A percentile compares a stretch with the other conserved stretches of the same genome.
These are phyloP conservation scores for Aspergillus olivimuriae DNA, from an alignment of 495 filamentous ascomycete species.

Conservation along the genomic window DNA sequence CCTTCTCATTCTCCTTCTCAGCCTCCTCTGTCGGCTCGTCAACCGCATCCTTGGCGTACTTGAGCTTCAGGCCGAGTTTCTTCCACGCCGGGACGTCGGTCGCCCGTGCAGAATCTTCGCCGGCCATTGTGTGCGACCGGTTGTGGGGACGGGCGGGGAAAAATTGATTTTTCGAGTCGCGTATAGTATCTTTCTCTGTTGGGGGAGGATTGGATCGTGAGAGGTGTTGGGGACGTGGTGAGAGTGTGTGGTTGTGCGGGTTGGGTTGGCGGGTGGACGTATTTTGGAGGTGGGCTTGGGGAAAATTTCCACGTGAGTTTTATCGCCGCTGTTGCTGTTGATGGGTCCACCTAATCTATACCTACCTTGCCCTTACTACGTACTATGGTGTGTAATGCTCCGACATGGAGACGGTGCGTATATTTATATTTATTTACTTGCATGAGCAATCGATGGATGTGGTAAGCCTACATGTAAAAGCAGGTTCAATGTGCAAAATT, in stretches of 20 bases:
- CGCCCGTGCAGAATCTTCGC: constrained; percentile 14
- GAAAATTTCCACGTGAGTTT: constrained; percentile 22
- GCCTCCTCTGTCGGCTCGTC: constrained; percentile 17
- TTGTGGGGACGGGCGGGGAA: not conserved
- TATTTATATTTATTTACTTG: not conserved
- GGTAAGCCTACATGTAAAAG: not conserved
- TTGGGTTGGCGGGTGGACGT: not conserved
- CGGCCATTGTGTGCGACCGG: constrained; percentile 11
- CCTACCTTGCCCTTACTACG: too few species aligned
- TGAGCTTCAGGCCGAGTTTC: constrained; percentile 69
- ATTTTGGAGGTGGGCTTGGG: not conserved
- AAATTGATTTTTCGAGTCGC: not conserved
- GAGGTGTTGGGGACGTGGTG: not conserved
- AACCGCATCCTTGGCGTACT: constrained; percentile 47
- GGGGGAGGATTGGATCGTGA: not conserved
- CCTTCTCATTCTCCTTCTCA: constrained; percentile 19
- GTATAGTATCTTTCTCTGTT: too few species aligned
- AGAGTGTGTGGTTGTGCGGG: not conserved
- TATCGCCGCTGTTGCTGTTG: not conserved
- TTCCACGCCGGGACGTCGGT: constrained; percentile 68
- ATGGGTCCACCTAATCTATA: not conserved
- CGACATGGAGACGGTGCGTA: too few species aligned
- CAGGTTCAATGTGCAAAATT: too few species aligned
- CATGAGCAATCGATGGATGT: not conserved
- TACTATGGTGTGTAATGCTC: too few species aligned